Evolutionary conservation across 2,329 filamentous ascomycete genomes (phyloP).

Genomic region (Calonectria leucothoes): DNA sequence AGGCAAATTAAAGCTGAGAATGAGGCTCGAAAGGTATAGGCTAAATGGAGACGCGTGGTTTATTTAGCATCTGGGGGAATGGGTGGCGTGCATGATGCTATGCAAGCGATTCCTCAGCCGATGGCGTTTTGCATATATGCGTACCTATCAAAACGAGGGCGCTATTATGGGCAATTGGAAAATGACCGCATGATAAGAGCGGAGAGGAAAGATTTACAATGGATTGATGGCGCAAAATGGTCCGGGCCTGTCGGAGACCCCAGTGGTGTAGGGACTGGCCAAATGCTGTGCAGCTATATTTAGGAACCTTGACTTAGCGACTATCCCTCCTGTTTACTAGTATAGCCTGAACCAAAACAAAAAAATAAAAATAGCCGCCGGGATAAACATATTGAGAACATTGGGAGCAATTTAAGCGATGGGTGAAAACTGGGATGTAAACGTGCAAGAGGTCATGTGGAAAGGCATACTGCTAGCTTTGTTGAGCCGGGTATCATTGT

Average conservation of each 20-base stretch:
- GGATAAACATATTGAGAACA: not conserved
- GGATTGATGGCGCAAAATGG: not conserved
- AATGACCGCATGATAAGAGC: not conserved
- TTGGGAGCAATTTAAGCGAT: not conserved
- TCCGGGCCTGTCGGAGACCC: accelerated
- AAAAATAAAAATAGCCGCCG: not conserved
- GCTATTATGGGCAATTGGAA: not conserved
- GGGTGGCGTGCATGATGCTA: not conserved
- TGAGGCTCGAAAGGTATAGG: not conserved
- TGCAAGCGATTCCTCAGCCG: not conserved
- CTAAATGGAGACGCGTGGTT: not conserved
- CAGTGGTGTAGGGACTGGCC: not conserved
- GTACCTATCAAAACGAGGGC: not conserved
- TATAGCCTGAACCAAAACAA: not conserved
- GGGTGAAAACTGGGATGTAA: not conserved
- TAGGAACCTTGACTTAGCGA: not conserved
- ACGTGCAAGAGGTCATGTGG: not conserved
- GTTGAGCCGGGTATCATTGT: not conserved
- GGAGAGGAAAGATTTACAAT: not conserved
- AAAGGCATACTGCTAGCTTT: no score
- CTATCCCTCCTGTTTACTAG: not conserved
- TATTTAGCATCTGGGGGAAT: not conserved
- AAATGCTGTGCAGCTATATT: not conserved
- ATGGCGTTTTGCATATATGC: not conserved
- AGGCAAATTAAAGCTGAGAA: not conserved